Base-by-base conservation (phyloP, 2,329 filamentous ascomycete genomes). In the Aspergillus arachidicola region DNA sequence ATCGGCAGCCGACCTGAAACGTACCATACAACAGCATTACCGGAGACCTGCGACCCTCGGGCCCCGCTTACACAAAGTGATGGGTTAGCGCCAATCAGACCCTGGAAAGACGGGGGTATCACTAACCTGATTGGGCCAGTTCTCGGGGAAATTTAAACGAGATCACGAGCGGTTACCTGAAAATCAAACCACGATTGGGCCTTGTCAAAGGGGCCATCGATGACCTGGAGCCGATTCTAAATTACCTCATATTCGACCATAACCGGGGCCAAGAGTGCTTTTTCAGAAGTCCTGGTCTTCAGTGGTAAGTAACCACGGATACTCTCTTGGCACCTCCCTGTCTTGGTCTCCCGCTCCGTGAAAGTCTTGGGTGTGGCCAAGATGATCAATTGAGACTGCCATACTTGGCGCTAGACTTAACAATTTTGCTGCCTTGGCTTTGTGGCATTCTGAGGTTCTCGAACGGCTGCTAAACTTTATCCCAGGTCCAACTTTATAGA, bases 301-400 rank as follows among this genome's bases (percentile, higher is more conserved):
- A 30, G 46, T 38, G 26, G n/a, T 30, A 21, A 21, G n/a, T 41
- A 21, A 21, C 58, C 58, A 59, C 48, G 58, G 58, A 41, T 59
- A 51, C 34, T 38, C 48, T 54, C 58, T 59, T 59, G 58, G 58
- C 58, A 59, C 48, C n/a, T 30, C 53, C 58, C 58, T 59, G 21
- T 48, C 43, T 46, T 46, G 43, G 43, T 50, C 30, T 59, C 48
- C 58, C 58, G 58, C 58, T 59, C 58, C 58, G 58, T 53, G 30
- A 41, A 59, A 45, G 48, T 54, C 58, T 59, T 59, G 58, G 58
- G 36, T 54, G 48, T 59, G 58, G 58, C 58, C 58, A 59, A 59
- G 58, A 54, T 11, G 10, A 54, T 53, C 34, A 54, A 32, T 46
- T 28, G 38, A 59, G 58, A 32, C 46, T 53, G 19, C 21, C 23